phyloP scores from a whole-genome alignment of 1,284 basidiomycete species.

The Lignosus rhinocerotis region DNA sequence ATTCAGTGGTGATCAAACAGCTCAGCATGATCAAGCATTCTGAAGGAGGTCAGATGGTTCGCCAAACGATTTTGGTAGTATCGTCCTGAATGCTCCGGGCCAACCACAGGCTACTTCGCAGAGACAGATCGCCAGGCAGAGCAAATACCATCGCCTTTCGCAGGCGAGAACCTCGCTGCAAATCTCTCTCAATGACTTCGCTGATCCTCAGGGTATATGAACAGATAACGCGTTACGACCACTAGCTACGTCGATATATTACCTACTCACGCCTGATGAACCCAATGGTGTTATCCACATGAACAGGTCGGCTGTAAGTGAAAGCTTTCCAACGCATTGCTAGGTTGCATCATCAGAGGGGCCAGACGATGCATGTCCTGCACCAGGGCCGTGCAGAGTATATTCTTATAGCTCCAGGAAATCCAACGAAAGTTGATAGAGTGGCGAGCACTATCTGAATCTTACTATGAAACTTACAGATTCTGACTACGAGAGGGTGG shows the following conservation, averaged over 20 bases:
- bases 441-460: constrained; percentile 25
- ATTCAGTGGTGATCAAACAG: constrained; percentile 34
- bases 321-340: background rate
- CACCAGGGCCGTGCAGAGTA: constrained; percentile 51
- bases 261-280: constrained; percentile 43
- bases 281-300: constrained; percentile 45
- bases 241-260: constrained; percentile 47
- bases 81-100: too few species aligned
- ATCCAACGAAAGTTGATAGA: constrained; percentile 39
- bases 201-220: background rate
- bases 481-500: constrained; percentile 27
- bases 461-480: background rate
- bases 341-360: background rate
- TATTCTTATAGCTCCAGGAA: constrained; percentile 42
- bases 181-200: background rate
- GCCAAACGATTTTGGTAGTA: too few species aligned
- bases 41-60: constrained; percentile 35
- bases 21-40: constrained; percentile 37
- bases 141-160: constrained; percentile 40
- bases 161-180: constrained; percentile 24
- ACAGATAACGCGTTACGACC: constrained; percentile 33
- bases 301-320: constrained; percentile 45
- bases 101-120: constrained; percentile 38
- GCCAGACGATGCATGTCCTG: constrained; percentile 48
- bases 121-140: constrained; percentile 40